Evolutionary conservation across 2,329 filamentous ascomycete genomes (phyloP), one percentile per base, ranked within the genome.

Genomic region (Madurella mycetomatis): DNA sequence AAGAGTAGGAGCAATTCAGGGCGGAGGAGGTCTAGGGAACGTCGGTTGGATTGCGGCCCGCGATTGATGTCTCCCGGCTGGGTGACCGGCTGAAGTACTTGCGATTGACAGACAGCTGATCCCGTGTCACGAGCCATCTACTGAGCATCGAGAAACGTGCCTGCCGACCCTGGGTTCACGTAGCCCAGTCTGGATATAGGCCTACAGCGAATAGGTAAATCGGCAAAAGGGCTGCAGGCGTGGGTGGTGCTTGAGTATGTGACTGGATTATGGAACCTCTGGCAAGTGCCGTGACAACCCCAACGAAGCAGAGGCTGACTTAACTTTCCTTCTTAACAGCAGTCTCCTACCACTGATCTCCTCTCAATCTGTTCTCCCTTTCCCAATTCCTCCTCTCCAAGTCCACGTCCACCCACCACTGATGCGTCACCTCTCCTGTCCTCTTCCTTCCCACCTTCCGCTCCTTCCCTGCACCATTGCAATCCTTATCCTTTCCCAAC

Each of bases 391-490:
- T 70, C 63, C 80, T 72, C 58, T 76, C 70, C 19, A 67, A 63
- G 61, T 83, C 79, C 1, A 68, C 66, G 19, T 76, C 73, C 15
- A 74, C 69, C 82, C 81, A 85, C 82, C 82, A 85, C 47, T 66
- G 66, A 58, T 83, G 78, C 11, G 74, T 75, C 65, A 15, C 13
- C 34, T 37, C 34, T 15, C 34, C 75, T 76, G 1, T 78, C 75
- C 3, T 66, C 18, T 9, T 31, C n/a, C 9, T 69, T 37, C 76
- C 75, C 0, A 65, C 72, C 78, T 78, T 82, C 4, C 30, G 17
- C 16, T 48, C 44, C 1, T 39, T 25, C 16, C 48, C 44, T 18
- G 5, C 18, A 30, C 5, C 37, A 11, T 17, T 46, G 5, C 25
- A 25, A 44, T 30, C 16, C 11, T 16, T 19, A 7, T 42, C 41